These are phyloP conservation scores for Akanthomyces dipterigenus DNA, from an alignment of 2,329 filamentous ascomycete genomes.

Conservation along the genomic window DNA sequence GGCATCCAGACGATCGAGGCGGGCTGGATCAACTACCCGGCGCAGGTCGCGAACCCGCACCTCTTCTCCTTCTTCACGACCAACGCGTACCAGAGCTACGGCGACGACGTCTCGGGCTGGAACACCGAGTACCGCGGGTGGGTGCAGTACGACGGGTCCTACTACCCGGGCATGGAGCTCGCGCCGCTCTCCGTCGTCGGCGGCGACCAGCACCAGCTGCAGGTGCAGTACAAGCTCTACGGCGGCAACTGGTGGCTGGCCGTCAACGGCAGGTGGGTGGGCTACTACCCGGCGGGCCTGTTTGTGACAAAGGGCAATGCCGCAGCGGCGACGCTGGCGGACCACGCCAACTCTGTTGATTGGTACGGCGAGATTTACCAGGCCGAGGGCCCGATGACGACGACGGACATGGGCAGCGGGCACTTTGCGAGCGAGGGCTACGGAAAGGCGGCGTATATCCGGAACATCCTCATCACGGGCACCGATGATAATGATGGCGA, in stretches of 20 bases:
- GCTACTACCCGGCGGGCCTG: conserved; percentile 11
- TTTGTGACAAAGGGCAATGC: conserved; percentile 6
- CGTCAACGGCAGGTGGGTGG: conserved; percentile 10
- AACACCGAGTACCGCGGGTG: conserved; percentile 13
- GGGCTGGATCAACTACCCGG: conserved; percentile 14
- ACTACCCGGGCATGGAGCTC: conserved; percentile 14
- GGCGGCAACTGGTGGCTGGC: conserved; percentile 13
- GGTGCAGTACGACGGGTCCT: conserved; percentile 11
- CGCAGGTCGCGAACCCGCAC: conserved; percentile 3
- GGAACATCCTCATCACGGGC: conserved; percentile 6
- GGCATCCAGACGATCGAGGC: conserved; percentile 13
- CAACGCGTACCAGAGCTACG: conserved; percentile 9
- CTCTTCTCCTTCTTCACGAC: conserved; percentile 13
- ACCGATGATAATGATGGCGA: not conserved
- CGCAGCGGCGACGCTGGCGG: conserved; percentile 6
- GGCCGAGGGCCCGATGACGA: conserved; percentile 6
- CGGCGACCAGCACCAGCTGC: conserved; percentile 8
- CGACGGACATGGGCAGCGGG: conserved; percentile 14
- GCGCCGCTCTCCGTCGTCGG: conserved; percentile 5
- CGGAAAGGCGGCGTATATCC: conserved; percentile 12
- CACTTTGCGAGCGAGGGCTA: conserved; percentile 9
- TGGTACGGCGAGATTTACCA: conserved; percentile 15
- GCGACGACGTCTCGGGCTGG: conserved; percentile 11
- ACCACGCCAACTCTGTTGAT: conserved; percentile 3
- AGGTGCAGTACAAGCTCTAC: conserved; percentile 5